phyloP scores from a whole-genome alignment of 371 early-diverging fungal genomes.

The Rhizopus microsporus region DNA sequence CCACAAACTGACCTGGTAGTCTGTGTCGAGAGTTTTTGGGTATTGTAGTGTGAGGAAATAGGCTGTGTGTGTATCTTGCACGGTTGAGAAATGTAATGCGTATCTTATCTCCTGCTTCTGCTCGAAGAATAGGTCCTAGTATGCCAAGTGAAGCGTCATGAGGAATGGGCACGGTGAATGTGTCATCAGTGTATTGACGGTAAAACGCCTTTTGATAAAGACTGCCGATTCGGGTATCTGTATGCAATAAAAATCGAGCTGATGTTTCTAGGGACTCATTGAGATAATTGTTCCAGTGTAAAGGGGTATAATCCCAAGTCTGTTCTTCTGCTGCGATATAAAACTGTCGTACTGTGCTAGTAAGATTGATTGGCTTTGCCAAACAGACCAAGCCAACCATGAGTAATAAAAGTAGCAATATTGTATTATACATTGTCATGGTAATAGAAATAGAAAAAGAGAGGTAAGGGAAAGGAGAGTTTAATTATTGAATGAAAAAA shows the following conservation, averaged over 20 bases:
- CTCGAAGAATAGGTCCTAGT: slow-evolving; percentile 54
- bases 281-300: slow-evolving; percentile 29
- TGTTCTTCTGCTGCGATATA: slow-evolving; percentile 54
- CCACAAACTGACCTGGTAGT: slow-evolving; percentile 28
- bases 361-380: slow-evolving; percentile 1
- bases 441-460: background rate
- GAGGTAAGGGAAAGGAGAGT: background rate
- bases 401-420: background rate
- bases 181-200: slow-evolving; percentile 43
- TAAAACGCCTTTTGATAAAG: slow-evolving; percentile 47
- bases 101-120: slow-evolving; percentile 53
- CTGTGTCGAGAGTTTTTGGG: background rate
- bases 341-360: slow-evolving; percentile 26
- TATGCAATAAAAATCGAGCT: slow-evolving; percentile 14
- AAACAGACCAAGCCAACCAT: background rate
- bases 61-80: slow-evolving; percentile 40
- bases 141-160: slow-evolving; percentile 45
- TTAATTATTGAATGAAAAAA: background rate
- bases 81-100: slow-evolving; percentile 44
- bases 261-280: slow-evolving; percentile 29
- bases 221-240: slow-evolving; percentile 37
- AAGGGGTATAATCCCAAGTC: slow-evolving; percentile 53
- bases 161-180: slow-evolving; percentile 28
- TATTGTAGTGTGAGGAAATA: slow-evolving; percentile 45
- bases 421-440: background rate